Conservation (phyloP, 2,329 filamentous ascomycete species). For the Verticillium dahliae region DNA sequence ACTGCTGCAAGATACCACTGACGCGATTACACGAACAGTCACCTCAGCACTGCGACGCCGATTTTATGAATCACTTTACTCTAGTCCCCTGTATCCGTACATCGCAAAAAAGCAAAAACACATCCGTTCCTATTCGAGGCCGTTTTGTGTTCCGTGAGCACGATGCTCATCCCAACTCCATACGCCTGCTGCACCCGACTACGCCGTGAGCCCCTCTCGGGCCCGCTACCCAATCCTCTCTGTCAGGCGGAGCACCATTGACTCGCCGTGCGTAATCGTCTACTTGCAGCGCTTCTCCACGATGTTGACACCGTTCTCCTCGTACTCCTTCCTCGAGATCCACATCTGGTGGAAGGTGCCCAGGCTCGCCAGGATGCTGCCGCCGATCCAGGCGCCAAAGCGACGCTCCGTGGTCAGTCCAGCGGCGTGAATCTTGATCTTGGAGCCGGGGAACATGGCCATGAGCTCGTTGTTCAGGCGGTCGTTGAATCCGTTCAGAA, state of each 20-base stretch:
- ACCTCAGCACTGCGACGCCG: neutral
- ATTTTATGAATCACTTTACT: neutral
- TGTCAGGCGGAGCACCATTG: neutral
- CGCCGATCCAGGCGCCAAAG: constrained; percentile 93
- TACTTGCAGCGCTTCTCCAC: constrained; percentile 97
- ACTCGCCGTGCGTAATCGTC: neutral
- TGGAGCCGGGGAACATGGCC: constrained; percentile 73
- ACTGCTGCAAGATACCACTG: no score
- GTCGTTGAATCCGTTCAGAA: constrained; percentile 89
- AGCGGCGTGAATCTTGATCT: constrained; percentile 83
- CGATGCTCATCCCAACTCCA: constrained; percentile 1
- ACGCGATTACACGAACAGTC: neutral
- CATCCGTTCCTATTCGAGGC: neutral
- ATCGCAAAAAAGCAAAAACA: neutral
- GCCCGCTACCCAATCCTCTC: neutral
- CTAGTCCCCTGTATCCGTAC: neutral
- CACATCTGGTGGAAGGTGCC: constrained; percentile 99
- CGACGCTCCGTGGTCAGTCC: constrained; percentile 82
- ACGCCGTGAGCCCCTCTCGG: neutral
- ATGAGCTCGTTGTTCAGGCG: constrained; percentile 80
- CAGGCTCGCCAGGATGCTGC: constrained; percentile 88
- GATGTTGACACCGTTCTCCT: constrained; percentile 84
- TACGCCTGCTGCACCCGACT: constrained; percentile 2
- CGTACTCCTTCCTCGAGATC: constrained; percentile 96
- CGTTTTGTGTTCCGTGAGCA: neutral